phyloP scores from a whole-genome alignment of 2,329 filamentous ascomycete species.

The Colletotrichum costaricense region DNA sequence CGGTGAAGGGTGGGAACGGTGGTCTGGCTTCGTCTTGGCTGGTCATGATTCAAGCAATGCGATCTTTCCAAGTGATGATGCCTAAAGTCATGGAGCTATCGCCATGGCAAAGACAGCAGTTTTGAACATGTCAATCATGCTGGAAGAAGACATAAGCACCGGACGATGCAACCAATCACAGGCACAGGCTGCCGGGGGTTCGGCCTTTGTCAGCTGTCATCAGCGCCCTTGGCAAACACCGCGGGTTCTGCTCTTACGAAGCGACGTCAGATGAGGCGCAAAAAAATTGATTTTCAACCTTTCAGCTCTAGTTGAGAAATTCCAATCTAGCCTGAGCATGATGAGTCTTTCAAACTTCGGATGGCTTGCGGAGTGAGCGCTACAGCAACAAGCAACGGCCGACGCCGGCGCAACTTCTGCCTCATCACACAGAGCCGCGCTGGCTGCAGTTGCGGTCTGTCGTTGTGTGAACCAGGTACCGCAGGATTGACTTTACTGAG shows the following conservation, averaged over 20 bases:
- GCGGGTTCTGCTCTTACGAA: slow-evolving; percentile 15
- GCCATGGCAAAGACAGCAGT: not conserved
- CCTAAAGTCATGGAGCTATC: not conserved
- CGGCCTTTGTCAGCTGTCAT: slow-evolving; percentile 23
- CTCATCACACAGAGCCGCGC: not conserved
- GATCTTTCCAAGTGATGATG: not conserved
- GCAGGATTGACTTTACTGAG: not conserved
- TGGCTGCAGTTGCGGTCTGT: too few species aligned
- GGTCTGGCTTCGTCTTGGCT: slow-evolving; percentile 41
- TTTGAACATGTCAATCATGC: not conserved
- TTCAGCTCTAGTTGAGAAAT: not conserved
- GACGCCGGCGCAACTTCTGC: not conserved
- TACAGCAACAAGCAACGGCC: not conserved
- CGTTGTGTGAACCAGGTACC: slow-evolving; percentile 14
- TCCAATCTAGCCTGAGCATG: not conserved
- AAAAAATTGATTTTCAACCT: not conserved
- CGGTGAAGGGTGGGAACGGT: slow-evolving; percentile 78
- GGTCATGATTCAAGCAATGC: slow-evolving; percentile 2
- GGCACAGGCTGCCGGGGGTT: not conserved
- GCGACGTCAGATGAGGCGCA: not conserved
- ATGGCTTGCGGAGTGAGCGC: not conserved
- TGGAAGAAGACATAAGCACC: not conserved
- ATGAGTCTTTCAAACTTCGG: not conserved
- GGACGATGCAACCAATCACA: slow-evolving; percentile 24
- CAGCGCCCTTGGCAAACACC: slow-evolving; percentile 23